phyloP scores from a whole-genome alignment of 2,329 filamentous ascomycete species.

The Botrytis sinoallii region DNA sequence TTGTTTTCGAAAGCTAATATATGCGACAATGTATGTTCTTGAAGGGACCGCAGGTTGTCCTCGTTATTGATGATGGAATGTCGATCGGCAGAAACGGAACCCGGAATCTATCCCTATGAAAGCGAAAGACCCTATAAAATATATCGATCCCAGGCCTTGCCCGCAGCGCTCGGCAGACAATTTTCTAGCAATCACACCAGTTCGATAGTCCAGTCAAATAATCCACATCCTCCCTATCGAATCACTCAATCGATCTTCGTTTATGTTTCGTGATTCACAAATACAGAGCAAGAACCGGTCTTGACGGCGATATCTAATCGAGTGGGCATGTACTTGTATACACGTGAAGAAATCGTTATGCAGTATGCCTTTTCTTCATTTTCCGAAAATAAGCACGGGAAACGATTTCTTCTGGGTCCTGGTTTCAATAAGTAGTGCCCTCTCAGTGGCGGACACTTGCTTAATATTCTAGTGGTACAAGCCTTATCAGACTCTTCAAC shows the following conservation, averaged over 20 bases:
- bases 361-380: not conserved
- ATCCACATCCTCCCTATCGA: not conserved
- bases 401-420: slow-evolving; percentile 5
- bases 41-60: not conserved
- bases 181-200: not conserved
- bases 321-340: not conserved
- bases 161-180: not conserved
- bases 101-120: not conserved
- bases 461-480: slow-evolving; percentile 10
- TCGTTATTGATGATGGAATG: not conserved
- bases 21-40: not conserved
- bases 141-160: not conserved
- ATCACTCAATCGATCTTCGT: not conserved
- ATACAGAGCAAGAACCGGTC: not conserved
- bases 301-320: not conserved
- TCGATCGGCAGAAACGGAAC: not conserved
- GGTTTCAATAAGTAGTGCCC: slow-evolving; percentile 12
- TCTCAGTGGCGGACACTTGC: slow-evolving; percentile 7
- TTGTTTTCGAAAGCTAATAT: slow-evolving; percentile 1
- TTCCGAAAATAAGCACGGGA: not conserved
- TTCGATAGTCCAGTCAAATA: not conserved
- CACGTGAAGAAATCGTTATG: not conserved
- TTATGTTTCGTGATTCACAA: not conserved
- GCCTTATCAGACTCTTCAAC: not conserved
- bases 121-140: not conserved